Conservation (phyloP, 495 filamentous ascomycete species). For the Aspergillus conjunctus region DNA sequence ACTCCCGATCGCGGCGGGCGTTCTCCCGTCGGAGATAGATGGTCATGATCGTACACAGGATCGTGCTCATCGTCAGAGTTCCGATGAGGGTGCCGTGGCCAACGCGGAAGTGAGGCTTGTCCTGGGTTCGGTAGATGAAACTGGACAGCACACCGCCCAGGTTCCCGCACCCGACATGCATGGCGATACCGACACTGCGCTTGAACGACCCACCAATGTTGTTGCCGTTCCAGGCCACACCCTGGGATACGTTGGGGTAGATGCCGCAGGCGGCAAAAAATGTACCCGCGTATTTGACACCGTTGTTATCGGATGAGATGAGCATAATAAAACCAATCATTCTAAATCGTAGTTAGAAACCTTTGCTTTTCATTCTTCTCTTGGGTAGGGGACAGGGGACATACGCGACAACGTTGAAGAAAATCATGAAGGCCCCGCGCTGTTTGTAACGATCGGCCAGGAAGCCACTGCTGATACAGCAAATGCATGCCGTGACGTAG, state of each 20-base stretch:
- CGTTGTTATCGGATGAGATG: constrained; percentile 26
- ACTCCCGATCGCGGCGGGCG: constrained; percentile 15
- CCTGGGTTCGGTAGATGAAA: constrained; percentile 17
- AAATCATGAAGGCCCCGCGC: constrained; percentile 20
- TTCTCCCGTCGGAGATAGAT: constrained; percentile 20
- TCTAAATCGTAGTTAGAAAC: constrained; percentile 36
- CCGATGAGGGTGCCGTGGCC: constrained; percentile 22
- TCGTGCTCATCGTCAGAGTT: constrained; percentile 16
- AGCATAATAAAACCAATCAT: constrained; percentile 44
- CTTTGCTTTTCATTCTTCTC: neutral
- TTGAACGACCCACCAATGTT: constrained; percentile 19
- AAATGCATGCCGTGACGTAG: constrained; percentile 42
- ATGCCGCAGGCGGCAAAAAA: constrained; percentile 29
- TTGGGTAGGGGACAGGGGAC: constrained; percentile 27
- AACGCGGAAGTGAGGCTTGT: constrained; percentile 10
- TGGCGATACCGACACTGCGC: constrained; percentile 17
- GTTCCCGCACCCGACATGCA: constrained; percentile 22
- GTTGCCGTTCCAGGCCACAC: constrained; percentile 23
- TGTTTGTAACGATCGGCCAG: constrained; percentile 13
- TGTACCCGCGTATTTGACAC: constrained; percentile 31
- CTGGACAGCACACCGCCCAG: constrained; percentile 14
- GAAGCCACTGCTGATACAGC: constrained; percentile 17
- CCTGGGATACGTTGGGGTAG: constrained; percentile 22
- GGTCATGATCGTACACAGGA: constrained; percentile 21
- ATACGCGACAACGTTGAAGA: constrained; percentile 43